phyloP scores from a whole-genome alignment of 2,329 filamentous ascomycete species.

The Diaporthe longicolla region DNA sequence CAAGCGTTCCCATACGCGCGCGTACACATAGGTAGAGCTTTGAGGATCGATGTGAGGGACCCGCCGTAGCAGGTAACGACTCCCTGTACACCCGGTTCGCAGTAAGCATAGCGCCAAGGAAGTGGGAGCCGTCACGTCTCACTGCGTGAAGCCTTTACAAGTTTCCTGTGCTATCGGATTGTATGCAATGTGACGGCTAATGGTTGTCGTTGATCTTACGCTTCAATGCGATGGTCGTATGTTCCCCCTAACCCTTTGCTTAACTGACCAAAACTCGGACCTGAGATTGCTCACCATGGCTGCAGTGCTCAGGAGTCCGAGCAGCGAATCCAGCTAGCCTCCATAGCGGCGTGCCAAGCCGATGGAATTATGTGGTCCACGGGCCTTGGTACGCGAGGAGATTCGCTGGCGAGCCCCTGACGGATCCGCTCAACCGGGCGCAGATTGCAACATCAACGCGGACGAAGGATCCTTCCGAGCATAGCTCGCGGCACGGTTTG shows the following conservation, averaged over 20 bases:
- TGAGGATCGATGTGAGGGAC: background rate
- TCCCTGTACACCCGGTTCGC: background rate
- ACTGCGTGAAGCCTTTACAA: background rate
- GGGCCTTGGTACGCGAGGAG: background rate
- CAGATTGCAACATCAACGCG: conserved; percentile 10
- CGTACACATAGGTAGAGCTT: too few species aligned
- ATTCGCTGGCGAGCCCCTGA: conserved; percentile 28
- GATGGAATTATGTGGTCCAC: conserved; percentile 10
- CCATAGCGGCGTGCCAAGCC: background rate
- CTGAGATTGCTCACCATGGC: background rate
- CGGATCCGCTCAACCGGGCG: background rate
- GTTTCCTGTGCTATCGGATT: background rate
- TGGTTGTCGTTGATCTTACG: background rate
- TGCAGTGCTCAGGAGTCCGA: conserved; percentile 25
- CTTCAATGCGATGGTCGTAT: background rate
- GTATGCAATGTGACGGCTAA: background rate
- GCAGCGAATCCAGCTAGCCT: conserved; percentile 5
- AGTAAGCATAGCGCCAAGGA: background rate
- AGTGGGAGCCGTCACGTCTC: background rate
- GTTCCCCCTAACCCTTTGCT: background rate
- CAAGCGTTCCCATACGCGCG: background rate
- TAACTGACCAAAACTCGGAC: background rate
- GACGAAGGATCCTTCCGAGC: conserved; percentile 17
- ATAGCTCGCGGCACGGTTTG: conserved; percentile 12
- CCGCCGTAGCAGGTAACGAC: background rate